phyloP scores from a whole-genome alignment of 352 stramenopile species.

The Thalassiosira mediterranea region DNA sequence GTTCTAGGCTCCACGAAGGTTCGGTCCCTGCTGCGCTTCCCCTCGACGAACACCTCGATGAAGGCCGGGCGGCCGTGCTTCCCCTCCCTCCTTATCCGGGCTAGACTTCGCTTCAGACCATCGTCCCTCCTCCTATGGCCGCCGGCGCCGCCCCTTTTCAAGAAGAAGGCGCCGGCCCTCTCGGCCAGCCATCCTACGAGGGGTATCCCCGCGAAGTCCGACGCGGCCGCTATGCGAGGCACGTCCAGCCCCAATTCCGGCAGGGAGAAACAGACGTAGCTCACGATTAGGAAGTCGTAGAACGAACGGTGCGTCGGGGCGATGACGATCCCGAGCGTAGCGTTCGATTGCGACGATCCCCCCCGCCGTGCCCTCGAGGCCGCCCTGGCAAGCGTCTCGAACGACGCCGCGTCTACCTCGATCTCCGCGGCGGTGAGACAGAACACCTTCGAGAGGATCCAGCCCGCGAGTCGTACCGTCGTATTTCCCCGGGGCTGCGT shows the following conservation, averaged over 20 bases:
- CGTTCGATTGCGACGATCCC: not conserved
- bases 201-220: constrained; percentile 77
- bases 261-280: constrained; percentile 78
- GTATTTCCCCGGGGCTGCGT: constrained; percentile 73
- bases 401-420: constrained; percentile 80
- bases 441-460: constrained; percentile 76
- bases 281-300: constrained; percentile 86
- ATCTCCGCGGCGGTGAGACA: constrained; percentile 62
- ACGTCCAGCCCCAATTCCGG: constrained; percentile 80
- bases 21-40: constrained; percentile 82
- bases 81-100: constrained; percentile 16
- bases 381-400: constrained; percentile 47
- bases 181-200: constrained; percentile 72
- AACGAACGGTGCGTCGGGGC: constrained; percentile 85
- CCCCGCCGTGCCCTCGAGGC: not conserved
- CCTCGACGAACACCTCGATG: constrained; percentile 87
- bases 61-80: constrained; percentile 34
- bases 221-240: constrained; percentile 74
- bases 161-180: constrained; percentile 75
- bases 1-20: constrained; percentile 84
- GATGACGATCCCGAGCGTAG: constrained; percentile 64
- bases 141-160: constrained; percentile 60
- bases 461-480: constrained; percentile 69
- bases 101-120: constrained; percentile 46
- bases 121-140: constrained; percentile 39